A percentile compares a stretch with the other conserved stretches of the same genome.
These are phyloP conservation scores for Fusarium globosum DNA, from an alignment of 2,329 filamentous ascomycete species.

Conservation along the genomic window DNA sequence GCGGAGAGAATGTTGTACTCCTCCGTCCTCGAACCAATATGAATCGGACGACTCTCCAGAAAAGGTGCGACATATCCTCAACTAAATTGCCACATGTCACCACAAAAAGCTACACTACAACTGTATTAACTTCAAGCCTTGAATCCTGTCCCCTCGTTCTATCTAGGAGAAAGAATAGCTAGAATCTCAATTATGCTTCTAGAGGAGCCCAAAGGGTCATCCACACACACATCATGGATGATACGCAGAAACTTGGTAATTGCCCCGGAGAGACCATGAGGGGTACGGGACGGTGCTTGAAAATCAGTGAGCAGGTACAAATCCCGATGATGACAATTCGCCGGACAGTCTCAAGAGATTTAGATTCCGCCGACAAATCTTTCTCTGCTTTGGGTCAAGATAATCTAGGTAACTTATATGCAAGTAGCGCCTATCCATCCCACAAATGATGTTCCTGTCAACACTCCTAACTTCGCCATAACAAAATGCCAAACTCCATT, in stretches of 20 bases:
- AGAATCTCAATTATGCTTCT: background rate
- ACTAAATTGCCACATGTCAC: background rate
- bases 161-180: background rate
- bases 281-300: background rate
- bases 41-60: background rate
- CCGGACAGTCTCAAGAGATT: background rate
- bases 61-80: background rate
- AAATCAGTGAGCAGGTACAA: background rate
- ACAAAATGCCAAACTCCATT: constrained; percentile 17
- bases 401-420: constrained; percentile 15
- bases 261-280: background rate
- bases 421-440: constrained; percentile 22
- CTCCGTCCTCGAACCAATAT: background rate
- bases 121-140: background rate
- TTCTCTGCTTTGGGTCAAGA: background rate
- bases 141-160: background rate
- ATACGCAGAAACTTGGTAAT: background rate
- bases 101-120: background rate
- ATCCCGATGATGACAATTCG: background rate
- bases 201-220: background rate
- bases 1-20: background rate
- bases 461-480: constrained; percentile 40
- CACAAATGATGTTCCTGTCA: constrained; percentile 28
- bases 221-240: background rate
- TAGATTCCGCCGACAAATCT: background rate